phyloP scores from a whole-genome alignment of 1,139 yeast genomes.

The Diutina rugosa region DNA sequence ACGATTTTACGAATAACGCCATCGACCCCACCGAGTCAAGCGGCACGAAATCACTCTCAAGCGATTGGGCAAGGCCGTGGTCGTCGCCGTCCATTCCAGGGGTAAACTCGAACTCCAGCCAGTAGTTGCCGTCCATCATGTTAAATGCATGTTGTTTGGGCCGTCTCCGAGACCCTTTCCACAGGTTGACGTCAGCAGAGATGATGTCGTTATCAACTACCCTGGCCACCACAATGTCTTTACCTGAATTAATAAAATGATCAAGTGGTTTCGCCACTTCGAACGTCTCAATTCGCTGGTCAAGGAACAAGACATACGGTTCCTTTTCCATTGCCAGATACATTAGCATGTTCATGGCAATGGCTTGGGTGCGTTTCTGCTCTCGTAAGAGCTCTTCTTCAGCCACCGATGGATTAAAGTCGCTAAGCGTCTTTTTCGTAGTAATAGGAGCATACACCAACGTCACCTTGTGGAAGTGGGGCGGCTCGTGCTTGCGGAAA shows the following conservation, averaged over 20 bases:
- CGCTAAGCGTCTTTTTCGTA: background rate
- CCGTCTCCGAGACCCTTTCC: constrained; percentile 30
- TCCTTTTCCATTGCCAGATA: constrained; percentile 5
- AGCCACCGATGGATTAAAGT: background rate
- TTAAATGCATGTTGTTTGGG: constrained; percentile 21
- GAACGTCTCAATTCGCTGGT: constrained; percentile 26
- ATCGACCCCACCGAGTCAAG: constrained; percentile 41
- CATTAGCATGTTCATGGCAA: background rate
- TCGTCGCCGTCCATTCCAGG: constrained; percentile 13
- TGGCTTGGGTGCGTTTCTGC: background rate
- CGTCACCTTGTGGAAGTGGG: background rate
- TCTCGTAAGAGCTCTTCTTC: background rate
- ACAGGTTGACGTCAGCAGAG: constrained; percentile 18
- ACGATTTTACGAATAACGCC: constrained; percentile 26
- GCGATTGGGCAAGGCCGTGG: constrained; percentile 7
- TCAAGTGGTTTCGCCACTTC: constrained; percentile 15
- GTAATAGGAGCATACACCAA: background rate
- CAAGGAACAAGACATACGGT: constrained; percentile 27
- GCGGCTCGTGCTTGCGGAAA: background rate
- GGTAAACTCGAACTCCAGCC: constrained; percentile 23
- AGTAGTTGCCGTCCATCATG: constrained; percentile 18
- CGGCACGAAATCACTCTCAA: constrained; percentile 11
- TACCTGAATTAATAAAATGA: constrained; percentile 17
- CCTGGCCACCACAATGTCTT: constrained; percentile 31
- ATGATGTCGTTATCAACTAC: constrained; percentile 12